Conservation (phyloP, 2,329 filamentous ascomycete species). For the Colletotrichum echinochloae region DNA sequence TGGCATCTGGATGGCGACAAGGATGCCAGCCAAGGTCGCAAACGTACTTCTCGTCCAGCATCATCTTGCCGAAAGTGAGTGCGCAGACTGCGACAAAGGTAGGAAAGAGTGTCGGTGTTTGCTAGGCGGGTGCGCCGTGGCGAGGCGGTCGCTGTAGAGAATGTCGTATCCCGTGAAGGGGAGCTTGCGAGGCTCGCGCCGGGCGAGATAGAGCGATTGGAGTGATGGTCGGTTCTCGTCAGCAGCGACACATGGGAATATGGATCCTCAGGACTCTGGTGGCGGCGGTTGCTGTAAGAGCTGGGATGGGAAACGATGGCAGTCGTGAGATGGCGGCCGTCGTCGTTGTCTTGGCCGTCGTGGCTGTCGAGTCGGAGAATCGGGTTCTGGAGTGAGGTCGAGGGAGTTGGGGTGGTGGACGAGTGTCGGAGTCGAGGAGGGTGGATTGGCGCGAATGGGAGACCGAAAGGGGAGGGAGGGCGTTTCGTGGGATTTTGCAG, state of each 20-base stretch:
- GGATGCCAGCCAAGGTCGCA: constrained; percentile 31
- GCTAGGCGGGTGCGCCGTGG: constrained; percentile 26
- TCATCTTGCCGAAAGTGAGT: constrained; percentile 39
- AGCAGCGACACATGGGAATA: constrained; percentile 40
- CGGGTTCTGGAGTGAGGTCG: constrained; percentile 12
- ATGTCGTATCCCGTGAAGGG: constrained; percentile 32
- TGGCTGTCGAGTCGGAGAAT: constrained; percentile 22
- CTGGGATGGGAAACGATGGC: neutral
- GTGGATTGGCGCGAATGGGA: constrained; percentile 32
- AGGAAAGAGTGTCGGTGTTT: constrained; percentile 33
- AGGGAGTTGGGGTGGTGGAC: constrained; percentile 23
- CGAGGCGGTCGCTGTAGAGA: constrained; percentile 26
- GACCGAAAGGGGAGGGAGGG: constrained; percentile 32
- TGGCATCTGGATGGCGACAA: neutral
- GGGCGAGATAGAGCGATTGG: constrained; percentile 41
- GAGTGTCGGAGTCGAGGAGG: constrained; percentile 22
- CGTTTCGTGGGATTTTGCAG: constrained; percentile 39
- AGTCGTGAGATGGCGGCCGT: constrained; percentile 3
- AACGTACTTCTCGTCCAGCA: constrained; percentile 43
- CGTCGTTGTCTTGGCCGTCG: constrained; percentile 16
- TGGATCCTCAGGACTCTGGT: constrained; percentile 22
- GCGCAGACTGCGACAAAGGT: constrained; percentile 25
- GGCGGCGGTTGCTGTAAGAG: constrained; percentile 14
- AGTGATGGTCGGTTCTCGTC: constrained; percentile 30
- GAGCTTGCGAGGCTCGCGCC: constrained; percentile 43